These are phyloP conservation scores for Picea sitchensis DNA, from an alignment of 75 land plant species.

Conservation along the genomic window DNA sequence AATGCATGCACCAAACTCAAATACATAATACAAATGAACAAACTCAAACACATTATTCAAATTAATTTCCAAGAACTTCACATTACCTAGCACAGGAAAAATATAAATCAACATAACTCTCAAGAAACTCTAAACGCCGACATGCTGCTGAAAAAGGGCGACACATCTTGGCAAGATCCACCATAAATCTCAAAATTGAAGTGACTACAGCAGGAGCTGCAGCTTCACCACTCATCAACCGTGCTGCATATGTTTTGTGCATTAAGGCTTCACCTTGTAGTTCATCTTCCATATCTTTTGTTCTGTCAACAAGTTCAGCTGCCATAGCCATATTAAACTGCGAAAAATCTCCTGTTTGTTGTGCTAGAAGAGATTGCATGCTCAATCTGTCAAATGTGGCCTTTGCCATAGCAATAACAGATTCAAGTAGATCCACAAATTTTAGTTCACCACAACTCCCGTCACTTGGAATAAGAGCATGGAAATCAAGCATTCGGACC, in stretches of 20 bases:
- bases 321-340: constrained; percentile 58
- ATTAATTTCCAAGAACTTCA: not conserved
- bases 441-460: constrained; percentile 68
- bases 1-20: not conserved
- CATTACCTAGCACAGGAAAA: constrained; percentile 91
- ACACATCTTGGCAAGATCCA: constrained; percentile 97
- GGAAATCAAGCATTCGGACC: constrained; percentile 97
- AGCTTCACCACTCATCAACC: constrained; percentile 97
- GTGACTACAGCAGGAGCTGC: constrained; percentile 96
- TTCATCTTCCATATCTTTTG: constrained; percentile 59
- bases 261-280: constrained; percentile 95
- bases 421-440: constrained; percentile 85
- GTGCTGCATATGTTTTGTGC: constrained; percentile 99
- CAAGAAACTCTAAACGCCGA: constrained; percentile 82
- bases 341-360: constrained; percentile 76
- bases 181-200: constrained; percentile 91
- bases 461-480: constrained; percentile 86
- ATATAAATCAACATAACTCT: constrained; percentile 86
- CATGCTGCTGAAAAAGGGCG: constrained; percentile 83
- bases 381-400: constrained; percentile 86
- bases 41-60: not conserved
- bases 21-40: not conserved
- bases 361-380: constrained; percentile 64
- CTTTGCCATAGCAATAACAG: constrained; percentile 91
- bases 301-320: constrained; percentile 64